These are phyloP conservation scores for Bipolaris sorokiniana DNA, from an alignment of 2,329 filamentous ascomycete species.

Conservation along the genomic window DNA sequence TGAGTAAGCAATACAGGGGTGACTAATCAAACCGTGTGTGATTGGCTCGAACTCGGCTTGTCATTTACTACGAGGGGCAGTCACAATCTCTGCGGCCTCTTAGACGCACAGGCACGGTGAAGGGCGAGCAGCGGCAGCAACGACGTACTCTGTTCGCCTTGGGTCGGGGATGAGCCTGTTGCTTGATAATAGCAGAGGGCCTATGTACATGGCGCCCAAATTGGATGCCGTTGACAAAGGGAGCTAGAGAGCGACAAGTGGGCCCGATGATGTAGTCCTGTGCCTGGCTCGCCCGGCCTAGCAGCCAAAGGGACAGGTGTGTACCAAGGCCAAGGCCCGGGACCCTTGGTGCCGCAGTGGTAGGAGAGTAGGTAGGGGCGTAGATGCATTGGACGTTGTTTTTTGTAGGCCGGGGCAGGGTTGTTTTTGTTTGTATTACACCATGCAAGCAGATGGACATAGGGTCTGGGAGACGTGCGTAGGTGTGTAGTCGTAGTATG, in stretches of 20 bases:
- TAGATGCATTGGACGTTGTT: too few relatives aligned
- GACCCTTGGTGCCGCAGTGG: conserved; percentile 11
- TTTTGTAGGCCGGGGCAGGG: too few relatives aligned
- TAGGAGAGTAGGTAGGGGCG: too few relatives aligned
- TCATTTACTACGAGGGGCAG: background rate
- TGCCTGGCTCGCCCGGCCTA: conserved; percentile 12
- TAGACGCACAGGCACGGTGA: background rate
- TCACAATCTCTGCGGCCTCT: background rate
- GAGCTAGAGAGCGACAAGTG: conserved; percentile 10
- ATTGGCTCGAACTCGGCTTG: conserved; percentile 1
- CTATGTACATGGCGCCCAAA: background rate
- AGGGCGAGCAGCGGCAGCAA: background rate
- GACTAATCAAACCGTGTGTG: conserved; percentile 9
- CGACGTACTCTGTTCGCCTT: background rate
- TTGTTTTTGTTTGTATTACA: too few relatives aligned
- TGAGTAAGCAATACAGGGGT: conserved; percentile 5
- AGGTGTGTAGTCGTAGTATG: background rate
- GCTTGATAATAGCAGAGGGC: background rate
- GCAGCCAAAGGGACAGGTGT: conserved; percentile 11
- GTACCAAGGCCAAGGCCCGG: conserved; percentile 9
- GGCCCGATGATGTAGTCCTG: conserved; percentile 24
- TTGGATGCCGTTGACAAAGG: conserved; percentile 9
- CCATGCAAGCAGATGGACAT: too few relatives aligned
- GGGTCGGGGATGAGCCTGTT: background rate
- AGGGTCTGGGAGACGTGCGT: too few relatives aligned